A percentile compares a stretch with the other conserved stretches of the same genome.
Evolutionary conservation across 306 rosid species (phyloP).

Genomic region (Cucurbita pepo): DNA sequence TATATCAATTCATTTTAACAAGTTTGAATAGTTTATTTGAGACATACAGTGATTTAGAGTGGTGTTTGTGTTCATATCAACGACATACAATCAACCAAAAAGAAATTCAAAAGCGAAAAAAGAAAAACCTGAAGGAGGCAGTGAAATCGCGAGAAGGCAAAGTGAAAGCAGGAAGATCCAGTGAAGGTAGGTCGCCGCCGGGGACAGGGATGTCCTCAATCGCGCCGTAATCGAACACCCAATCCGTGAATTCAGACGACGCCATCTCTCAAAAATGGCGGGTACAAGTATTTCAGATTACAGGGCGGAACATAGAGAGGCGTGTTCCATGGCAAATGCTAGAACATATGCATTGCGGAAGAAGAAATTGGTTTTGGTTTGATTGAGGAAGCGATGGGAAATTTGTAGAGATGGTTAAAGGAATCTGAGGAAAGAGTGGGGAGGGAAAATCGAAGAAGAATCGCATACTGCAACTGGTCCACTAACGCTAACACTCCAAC

Average conservation of each 20-base stretch:
- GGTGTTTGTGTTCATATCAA: neutral
- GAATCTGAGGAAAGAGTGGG: neutral
- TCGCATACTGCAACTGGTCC: conserved; percentile 1
- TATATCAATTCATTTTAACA: too few species aligned
- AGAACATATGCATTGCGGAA: neutral
- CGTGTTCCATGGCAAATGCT: neutral
- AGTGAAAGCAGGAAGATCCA: conserved; percentile 30
- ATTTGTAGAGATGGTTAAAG: neutral
- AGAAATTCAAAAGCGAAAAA: neutral
- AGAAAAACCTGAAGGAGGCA: conserved; percentile 18
- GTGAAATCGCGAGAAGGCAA: conserved; percentile 34
- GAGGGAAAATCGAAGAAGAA: neutral
- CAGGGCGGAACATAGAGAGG: neutral
- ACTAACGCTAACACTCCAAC: neutral
- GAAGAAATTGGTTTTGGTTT: neutral
- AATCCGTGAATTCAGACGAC: conserved; percentile 27
- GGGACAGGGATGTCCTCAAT: conserved; percentile 35
- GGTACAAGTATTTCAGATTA: neutral
- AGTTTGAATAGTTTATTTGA: too few species aligned
- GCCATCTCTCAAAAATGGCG: conserved; percentile 14
- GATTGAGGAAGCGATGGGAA: neutral
- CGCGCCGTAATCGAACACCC: conserved; percentile 43
- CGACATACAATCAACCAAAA: neutral
- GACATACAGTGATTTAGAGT: too few species aligned
- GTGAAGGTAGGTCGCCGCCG: conserved; percentile 8